These are phyloP conservation scores for Calonectria naviculata DNA, from an alignment of 2,329 filamentous ascomycete genomes.

Conservation along the genomic window DNA sequence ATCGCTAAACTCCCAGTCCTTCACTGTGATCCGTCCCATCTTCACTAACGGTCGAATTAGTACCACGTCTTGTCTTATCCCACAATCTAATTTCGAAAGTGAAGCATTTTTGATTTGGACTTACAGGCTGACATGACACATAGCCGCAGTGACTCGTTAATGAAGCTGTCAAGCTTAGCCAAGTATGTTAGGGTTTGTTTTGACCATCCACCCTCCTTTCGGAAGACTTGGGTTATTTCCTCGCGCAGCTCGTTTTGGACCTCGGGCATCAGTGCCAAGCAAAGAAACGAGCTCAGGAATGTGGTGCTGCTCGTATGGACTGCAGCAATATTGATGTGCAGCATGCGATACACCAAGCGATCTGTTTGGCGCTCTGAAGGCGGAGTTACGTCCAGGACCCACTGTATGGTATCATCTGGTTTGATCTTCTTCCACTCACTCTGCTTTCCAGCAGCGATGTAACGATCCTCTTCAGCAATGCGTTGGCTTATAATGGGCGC, in stretches of 20 bases:
- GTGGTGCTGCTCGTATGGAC: not conserved
- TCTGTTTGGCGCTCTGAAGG: not conserved
- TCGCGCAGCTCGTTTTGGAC: not conserved
- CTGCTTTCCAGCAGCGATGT: not conserved
- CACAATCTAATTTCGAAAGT: no score
- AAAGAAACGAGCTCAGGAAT: not conserved
- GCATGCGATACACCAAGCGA: not conserved
- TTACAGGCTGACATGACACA: not conserved
- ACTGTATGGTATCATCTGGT: not conserved
- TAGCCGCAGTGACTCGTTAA: not conserved
- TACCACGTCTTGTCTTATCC: not conserved
- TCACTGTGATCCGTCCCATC: not conserved
- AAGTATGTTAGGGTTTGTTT: not conserved
- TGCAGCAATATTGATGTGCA: not conserved
- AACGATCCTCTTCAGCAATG: not conserved
- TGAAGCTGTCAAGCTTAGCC: not conserved
- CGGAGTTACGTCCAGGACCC: not conserved
- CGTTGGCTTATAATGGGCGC: not conserved
- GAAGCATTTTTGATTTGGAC: not conserved
- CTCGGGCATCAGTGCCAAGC: not conserved
- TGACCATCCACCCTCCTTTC: not conserved
- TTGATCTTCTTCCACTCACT: not conserved
- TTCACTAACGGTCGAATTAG: not conserved
- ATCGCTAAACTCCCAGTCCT: not conserved
- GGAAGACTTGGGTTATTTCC: not conserved